Evolutionary conservation across 495 filamentous ascomycete genomes (phyloP).

Genomic region (Penicillium longicatenatum): DNA sequence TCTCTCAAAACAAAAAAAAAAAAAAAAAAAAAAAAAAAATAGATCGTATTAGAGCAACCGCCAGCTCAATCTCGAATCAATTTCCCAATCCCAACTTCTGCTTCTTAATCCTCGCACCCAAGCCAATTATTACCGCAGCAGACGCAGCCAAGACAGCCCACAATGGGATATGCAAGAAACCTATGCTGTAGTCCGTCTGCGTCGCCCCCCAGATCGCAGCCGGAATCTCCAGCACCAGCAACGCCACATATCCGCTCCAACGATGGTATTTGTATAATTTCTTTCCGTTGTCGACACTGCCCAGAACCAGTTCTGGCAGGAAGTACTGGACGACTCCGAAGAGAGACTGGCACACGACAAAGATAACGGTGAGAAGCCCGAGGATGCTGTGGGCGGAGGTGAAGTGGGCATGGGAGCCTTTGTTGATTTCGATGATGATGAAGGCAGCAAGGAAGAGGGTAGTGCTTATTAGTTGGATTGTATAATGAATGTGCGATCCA

Average conservation of each 20-base stretch:
- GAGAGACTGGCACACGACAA: conserved; percentile 69
- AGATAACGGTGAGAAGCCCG: conserved; percentile 72
- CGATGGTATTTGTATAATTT: conserved; percentile 88
- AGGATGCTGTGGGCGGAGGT: conserved; percentile 77
- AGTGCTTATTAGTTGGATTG: conserved; percentile 65
- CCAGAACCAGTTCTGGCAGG: conserved; percentile 63
- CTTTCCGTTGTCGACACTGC: conserved; percentile 78
- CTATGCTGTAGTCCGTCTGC: conserved; percentile 67
- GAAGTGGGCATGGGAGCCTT: conserved; percentile 69
- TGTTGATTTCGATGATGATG: conserved; percentile 81
- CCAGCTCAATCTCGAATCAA: not conserved
- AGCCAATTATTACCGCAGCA: conserved; percentile 64
- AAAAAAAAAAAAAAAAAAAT: no score
- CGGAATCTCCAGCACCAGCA: conserved; percentile 64
- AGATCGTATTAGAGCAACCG: no score
- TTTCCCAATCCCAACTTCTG: conserved; percentile 70
- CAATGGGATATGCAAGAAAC: conserved; percentile 63
- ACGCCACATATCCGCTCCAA: conserved; percentile 65
- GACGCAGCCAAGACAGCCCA: conserved; percentile 68
- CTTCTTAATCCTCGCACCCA: conserved; percentile 78
- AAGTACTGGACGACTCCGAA: conserved; percentile 82
- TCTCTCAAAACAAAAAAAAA: no score
- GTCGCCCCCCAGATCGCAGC: conserved; percentile 75
- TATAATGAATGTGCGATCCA: conserved; percentile 70
- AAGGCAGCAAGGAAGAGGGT: conserved; percentile 64